Conservation (phyloP, 2,329 filamentous ascomycete species). For the Neoarthrinium moseri region DNA sequence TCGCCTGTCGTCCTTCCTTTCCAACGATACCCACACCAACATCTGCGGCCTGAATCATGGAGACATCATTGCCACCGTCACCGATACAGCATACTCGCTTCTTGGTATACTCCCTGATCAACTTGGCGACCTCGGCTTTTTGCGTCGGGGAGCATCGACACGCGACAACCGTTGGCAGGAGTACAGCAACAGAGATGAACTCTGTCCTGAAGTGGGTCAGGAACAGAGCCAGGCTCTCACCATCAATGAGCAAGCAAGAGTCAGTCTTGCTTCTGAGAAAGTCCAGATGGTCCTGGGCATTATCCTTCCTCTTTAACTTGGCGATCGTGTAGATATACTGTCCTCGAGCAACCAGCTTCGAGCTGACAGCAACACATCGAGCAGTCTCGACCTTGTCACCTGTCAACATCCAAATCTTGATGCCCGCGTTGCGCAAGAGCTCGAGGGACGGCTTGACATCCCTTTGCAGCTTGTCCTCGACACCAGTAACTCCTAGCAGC, state of each 20-base stretch:
- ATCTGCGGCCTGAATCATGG: constrained; percentile 98
- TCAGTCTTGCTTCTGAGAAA: constrained; percentile 87
- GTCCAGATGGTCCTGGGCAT: constrained; percentile 84
- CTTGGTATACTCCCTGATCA: constrained; percentile 88
- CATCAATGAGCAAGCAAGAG: constrained; percentile 87
- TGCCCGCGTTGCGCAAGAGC: constrained; percentile 90
- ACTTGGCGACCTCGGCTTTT: constrained; percentile 87
- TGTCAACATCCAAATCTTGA: constrained; percentile 99
- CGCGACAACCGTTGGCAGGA: constrained; percentile 87
- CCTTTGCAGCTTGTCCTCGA: constrained; percentile 93
- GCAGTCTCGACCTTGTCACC: constrained; percentile 98
- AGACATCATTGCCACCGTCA: constrained; percentile 96
- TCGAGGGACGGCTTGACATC: constrained; percentile 96
- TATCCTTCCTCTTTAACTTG: constrained; percentile 79
- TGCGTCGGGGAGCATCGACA: constrained; percentile 96
- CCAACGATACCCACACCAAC: constrained; percentile 97
- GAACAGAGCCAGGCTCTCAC: constrained; percentile 83
- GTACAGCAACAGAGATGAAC: constrained; percentile 86
- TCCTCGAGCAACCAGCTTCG: constrained; percentile 87
- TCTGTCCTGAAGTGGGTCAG: constrained; percentile 78
- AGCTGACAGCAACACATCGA: constrained; percentile 90
- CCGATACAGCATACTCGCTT: constrained; percentile 98
- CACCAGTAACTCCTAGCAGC: constrained; percentile 92
- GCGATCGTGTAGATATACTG: constrained; percentile 95
- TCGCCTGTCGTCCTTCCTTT: constrained; percentile 94